Evolutionary conservation across 805 yeast genomes (phyloP).

Genomic region (Metschnikowia henanensis): DNA sequence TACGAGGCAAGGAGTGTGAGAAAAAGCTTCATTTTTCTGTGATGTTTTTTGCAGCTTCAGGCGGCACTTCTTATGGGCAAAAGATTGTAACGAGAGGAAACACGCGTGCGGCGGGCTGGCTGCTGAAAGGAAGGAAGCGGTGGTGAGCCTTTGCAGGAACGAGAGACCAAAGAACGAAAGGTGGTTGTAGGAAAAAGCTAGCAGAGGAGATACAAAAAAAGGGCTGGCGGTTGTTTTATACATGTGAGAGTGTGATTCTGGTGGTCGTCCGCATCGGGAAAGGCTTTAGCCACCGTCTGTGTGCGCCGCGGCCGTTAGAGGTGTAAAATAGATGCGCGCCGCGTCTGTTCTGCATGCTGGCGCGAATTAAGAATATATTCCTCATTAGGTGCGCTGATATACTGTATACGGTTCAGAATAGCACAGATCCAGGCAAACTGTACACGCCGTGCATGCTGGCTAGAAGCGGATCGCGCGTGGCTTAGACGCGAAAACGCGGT

Average conservation of each 20-base stretch:
- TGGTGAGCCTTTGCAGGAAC: not conserved
- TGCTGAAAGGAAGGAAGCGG: not conserved
- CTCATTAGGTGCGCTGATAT: not conserved
- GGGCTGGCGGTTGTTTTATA: constrained; percentile 9
- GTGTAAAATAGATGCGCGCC: not conserved
- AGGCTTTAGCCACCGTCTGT: constrained; percentile 4
- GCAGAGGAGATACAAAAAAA: not conserved
- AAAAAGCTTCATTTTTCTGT: constrained; percentile 6
- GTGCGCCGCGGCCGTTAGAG: not conserved
- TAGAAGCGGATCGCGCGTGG: not conserved
- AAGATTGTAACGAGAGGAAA: not conserved
- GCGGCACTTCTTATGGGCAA: not conserved
- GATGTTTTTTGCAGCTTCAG: not conserved
- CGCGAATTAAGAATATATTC: not conserved
- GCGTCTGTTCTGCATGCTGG: not conserved
- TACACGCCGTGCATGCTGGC: not conserved
- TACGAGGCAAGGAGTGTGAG: constrained; percentile 10
- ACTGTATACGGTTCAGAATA: not conserved
- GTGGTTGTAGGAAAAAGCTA: no score
- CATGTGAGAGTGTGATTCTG: constrained; percentile 6
- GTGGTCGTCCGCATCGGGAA: constrained; percentile 5
- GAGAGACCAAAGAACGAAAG: not conserved
- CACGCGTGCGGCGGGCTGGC: not conserved
- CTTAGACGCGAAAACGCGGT: not conserved
- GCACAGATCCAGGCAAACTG: not conserved